A percentile compares a stretch with the other conserved stretches of the same genome.
phyloP scores from a whole-genome alignment of 2,329 filamentous ascomycete species.

The Aureobasidium musti region DNA sequence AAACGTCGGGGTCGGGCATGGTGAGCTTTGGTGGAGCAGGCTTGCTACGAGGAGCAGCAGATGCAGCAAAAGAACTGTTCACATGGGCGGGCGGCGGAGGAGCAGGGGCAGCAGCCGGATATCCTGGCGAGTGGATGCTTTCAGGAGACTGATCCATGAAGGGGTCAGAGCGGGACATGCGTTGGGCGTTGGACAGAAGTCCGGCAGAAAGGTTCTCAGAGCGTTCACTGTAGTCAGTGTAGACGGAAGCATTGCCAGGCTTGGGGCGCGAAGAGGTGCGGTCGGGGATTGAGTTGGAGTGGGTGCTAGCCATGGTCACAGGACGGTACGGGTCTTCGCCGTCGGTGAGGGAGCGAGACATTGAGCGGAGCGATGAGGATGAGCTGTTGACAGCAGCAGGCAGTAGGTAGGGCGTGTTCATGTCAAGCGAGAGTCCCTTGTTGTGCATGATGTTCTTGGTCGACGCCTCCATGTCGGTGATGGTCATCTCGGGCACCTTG shows the following conservation, averaged over 20 bases:
- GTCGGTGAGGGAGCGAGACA: constrained; percentile 72
- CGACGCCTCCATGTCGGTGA: constrained; percentile 56
- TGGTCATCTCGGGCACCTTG: constrained; percentile 56
- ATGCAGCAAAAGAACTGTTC: constrained; percentile 4
- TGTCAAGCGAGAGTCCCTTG: constrained; percentile 60
- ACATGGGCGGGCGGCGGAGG: constrained; percentile 12
- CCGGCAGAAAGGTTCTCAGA: constrained; percentile 53
- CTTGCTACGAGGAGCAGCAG: constrained; percentile 10
- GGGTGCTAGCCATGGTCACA: constrained; percentile 57
- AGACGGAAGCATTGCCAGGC: constrained; percentile 52
- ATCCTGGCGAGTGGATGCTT: not conserved
- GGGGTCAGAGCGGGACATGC: constrained; percentile 54
- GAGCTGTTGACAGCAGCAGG: constrained; percentile 78
- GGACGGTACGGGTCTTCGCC: constrained; percentile 83
- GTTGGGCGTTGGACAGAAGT: constrained; percentile 59
- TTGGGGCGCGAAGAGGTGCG: constrained; percentile 33
- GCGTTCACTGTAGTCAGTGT: constrained; percentile 53
- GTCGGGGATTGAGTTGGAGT: constrained; percentile 45
- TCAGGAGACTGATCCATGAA: constrained; percentile 23
- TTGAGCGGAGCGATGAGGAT: constrained; percentile 80
- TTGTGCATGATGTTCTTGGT: constrained; percentile 36
- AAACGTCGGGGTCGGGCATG: constrained; percentile 22
- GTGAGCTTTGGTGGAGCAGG: constrained; percentile 17
- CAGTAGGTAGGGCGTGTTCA: constrained; percentile 90
- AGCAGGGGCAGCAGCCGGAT: constrained; percentile 7